Evolutionary conservation across 2,329 filamentous ascomycete species (phyloP).

Genomic region (Macroventuria anomochaeta): DNA sequence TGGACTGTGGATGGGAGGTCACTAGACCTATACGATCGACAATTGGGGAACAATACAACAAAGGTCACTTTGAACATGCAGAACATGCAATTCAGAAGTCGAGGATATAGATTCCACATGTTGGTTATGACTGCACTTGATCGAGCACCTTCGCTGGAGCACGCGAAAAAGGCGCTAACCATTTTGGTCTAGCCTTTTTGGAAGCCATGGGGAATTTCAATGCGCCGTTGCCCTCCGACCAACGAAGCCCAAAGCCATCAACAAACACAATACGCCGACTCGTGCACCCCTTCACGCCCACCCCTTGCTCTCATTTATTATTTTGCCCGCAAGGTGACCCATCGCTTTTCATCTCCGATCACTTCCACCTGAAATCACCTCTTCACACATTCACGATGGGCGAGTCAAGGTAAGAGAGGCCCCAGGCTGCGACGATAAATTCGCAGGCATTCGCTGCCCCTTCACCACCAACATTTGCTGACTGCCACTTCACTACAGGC

Average conservation of each 20-base stretch:
- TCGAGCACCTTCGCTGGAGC: not conserved
- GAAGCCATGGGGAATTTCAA: conserved; percentile 27
- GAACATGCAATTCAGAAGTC: too few species aligned
- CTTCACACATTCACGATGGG: conserved; percentile 57
- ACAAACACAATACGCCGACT: conserved; percentile 35
- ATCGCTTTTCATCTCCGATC: conserved; percentile 8
- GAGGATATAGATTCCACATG: too few species aligned
- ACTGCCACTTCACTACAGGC: conserved; percentile 63
- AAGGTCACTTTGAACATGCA: too few species aligned
- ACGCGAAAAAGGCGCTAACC: not conserved
- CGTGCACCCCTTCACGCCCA: conserved; percentile 10
- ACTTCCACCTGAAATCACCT: conserved; percentile 1
- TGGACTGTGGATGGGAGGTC: too few species aligned
- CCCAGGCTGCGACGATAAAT: conserved; percentile 20
- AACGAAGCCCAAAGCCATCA: conserved; percentile 24
- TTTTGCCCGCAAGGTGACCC: conserved; percentile 10
- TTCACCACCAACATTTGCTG: conserved; percentile 28
- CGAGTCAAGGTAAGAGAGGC: conserved; percentile 64
- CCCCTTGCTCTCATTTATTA: conserved; percentile 9
- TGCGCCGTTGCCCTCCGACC: conserved; percentile 20
- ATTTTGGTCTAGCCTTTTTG: not conserved
- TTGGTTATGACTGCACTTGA: too few species aligned
- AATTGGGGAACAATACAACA: not conserved
- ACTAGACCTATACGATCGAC: not conserved
- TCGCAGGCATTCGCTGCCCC: conserved; percentile 28